These are phyloP conservation scores for Balamuthia mandrillaris DNA, from an alignment of 208 protist genomes.

Conservation along the genomic window DNA sequence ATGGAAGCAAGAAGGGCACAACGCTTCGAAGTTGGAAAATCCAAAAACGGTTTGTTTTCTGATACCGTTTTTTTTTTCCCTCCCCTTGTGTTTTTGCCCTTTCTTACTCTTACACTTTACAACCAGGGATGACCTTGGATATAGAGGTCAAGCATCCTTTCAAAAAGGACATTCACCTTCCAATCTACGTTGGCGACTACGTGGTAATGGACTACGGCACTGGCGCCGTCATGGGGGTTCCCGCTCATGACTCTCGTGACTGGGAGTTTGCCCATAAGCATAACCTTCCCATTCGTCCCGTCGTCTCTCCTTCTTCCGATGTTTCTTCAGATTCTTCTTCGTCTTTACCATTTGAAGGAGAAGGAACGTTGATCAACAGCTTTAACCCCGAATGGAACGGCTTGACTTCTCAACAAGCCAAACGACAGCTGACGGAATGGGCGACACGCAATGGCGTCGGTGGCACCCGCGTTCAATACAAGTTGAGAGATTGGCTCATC, in stretches of 20 bases:
- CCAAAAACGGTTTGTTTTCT: too few species aligned
- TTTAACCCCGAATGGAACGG: background rate
- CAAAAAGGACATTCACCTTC: conserved; percentile 48
- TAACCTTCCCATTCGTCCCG: conserved; percentile 55
- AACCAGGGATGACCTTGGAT: conserved; percentile 35
- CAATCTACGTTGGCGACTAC: conserved; percentile 68
- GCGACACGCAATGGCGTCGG: background rate
- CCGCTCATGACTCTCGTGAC: conserved; percentile 75
- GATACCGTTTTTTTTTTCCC: too few species aligned
- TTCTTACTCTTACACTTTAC: too few species aligned
- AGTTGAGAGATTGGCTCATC: conserved; percentile 79
- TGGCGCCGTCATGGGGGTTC: conserved; percentile 62
- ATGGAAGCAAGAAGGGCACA: background rate
- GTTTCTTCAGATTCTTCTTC: too few species aligned
- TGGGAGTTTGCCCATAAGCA: conserved; percentile 64
- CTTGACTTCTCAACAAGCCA: background rate
- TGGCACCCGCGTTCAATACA: conserved; percentile 44
- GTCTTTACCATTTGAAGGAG: background rate
- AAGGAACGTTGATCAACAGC: background rate
- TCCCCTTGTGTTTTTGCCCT: background rate
- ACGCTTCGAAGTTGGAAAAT: too few species aligned
- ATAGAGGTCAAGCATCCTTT: conserved; percentile 50
- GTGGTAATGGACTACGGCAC: conserved; percentile 73
- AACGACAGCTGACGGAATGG: background rate
- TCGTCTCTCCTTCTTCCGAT: too few species aligned